Base-by-base conservation (phyloP, 257 asterid genomes). In the Dorcoceras hygrometricum region DNA sequence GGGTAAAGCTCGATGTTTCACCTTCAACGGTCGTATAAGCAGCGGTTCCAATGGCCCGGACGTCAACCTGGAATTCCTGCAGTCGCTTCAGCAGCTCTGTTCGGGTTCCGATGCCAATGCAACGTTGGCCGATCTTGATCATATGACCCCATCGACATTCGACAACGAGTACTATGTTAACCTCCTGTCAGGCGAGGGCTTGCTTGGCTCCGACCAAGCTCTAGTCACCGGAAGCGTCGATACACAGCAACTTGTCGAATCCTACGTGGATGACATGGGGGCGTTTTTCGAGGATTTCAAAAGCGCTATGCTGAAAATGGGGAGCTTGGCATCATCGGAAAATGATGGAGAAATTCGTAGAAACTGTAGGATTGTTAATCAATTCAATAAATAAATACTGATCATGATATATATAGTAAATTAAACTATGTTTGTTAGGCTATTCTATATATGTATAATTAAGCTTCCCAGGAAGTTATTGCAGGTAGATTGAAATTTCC, bases 1-100 rank as follows among this genome's bases (percentile, higher is more conserved):
- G 70, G 97, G 97, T 7, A 87, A 83, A 73, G 98, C 95, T 5
- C 84, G 96, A 23, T 92, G 98, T 78, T 77, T 88, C 0, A 77
- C 95, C 3, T 89, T 93, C 28, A 72, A 48, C 62, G 65, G 81
- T 10, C 82, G 96, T 19, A 68, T 86, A 31, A 81, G 71, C 55
- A 60, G 66, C 43, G 66, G 65, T 22, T 24, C 71, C 51, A 67
- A 34, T 34, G 23, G 75, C 11, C 83, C 84, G 0, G 81, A 78
- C 0, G 75, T 80, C 2, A 83, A 82, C 75, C 55, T 75, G 55
- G 76, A 80, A 16, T 91, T 73, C 75, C n/a, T 89, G 20, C 81
- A 84, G 63, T 80, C 91, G 2, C 86, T 89, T 20, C 93, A 83
- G 76, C 90, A 80, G 19, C 85, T 87, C 0, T 90, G 96, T 74